Conservation (phyloP, 2,329 filamentous ascomycete species). For the Verticillium isaacii region DNA sequence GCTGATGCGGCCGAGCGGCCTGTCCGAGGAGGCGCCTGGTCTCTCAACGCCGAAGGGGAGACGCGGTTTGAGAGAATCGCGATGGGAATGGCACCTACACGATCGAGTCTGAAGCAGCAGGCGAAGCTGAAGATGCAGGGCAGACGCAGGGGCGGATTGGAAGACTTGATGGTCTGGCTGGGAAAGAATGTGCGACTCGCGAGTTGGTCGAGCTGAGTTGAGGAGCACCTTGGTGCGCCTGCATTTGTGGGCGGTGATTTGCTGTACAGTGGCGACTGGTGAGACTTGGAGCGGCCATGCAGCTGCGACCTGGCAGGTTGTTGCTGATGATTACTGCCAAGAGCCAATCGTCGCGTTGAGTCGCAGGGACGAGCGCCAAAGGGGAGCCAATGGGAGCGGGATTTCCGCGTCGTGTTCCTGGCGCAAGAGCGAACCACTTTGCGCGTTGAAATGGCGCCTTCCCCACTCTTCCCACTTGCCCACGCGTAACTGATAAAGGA, state of each 20-base stretch:
- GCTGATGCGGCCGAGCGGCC: background rate
- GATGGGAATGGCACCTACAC: background rate
- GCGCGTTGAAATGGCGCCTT: background rate
- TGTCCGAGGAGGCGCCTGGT: background rate
- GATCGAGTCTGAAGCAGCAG: background rate
- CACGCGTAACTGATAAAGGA: background rate
- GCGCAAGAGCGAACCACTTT: background rate
- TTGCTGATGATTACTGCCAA: background rate
- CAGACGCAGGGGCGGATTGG: background rate
- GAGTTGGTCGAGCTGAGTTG: background rate
- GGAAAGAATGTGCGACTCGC: background rate
- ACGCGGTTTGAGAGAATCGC: background rate
- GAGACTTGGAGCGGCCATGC: background rate
- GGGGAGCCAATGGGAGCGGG: background rate
- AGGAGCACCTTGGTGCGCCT: background rate
- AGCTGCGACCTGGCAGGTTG: background rate
- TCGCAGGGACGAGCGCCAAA: background rate
- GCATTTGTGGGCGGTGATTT: slow-evolving; percentile 1
- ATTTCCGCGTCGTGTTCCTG: background rate
- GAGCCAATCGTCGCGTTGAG: background rate
- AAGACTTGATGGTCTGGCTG: background rate
- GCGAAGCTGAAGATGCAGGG: background rate
- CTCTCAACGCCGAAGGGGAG: no score
- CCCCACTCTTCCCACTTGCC: background rate
- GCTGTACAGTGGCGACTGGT: background rate